A percentile compares a stretch with the other conserved stretches of the same genome.
Evolutionary conservation across 371 early-diverging fungal genomes (phyloP).

Genomic region (Actinomucor elegans): DNA sequence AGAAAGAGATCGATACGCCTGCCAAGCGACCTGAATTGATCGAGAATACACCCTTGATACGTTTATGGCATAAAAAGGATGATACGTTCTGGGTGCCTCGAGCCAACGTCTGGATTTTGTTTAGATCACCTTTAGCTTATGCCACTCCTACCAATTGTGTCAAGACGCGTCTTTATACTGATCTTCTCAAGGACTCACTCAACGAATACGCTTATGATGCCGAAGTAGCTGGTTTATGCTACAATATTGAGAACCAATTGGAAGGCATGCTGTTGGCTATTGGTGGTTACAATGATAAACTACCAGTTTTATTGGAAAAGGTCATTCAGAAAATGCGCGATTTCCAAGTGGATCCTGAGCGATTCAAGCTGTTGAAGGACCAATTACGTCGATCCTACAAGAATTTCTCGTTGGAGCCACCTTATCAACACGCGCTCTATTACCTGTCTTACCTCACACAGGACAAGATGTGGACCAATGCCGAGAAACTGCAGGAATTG

Average conservation of each 20-base stretch:
- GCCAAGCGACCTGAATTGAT: slow-evolving; percentile 53
- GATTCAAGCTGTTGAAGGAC: slow-evolving; percentile 78
- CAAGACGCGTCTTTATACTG: slow-evolving; percentile 66
- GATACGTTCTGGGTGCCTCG: slow-evolving; percentile 88
- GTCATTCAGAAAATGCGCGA: slow-evolving; percentile 70
- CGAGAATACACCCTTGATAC: slow-evolving; percentile 59
- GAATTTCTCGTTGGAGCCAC: slow-evolving; percentile 73
- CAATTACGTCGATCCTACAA: slow-evolving; percentile 63
- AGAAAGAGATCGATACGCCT: slow-evolving; percentile 37
- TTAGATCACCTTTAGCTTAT: slow-evolving; percentile 64
- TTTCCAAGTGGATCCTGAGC: slow-evolving; percentile 61
- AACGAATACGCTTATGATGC: slow-evolving; percentile 89
- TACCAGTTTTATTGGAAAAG: slow-evolving; percentile 67
- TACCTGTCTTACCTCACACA: slow-evolving; percentile 75
- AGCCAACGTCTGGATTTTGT: slow-evolving; percentile 58
- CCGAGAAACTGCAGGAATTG: slow-evolving; percentile 68
- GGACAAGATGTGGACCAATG: slow-evolving; percentile 79
- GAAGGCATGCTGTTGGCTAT: slow-evolving; percentile 72
- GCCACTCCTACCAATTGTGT: slow-evolving; percentile 60
- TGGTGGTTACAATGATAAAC: slow-evolving; percentile 86
- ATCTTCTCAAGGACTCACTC: slow-evolving; percentile 78
- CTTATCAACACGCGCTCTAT: slow-evolving; percentile 78
- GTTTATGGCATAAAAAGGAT: slow-evolving; percentile 94
- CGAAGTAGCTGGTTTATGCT: slow-evolving; percentile 81
- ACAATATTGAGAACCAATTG: slow-evolving; percentile 64